Base-by-base conservation (phyloP, 129 eudicot species). In the Arctium minus region DNA sequence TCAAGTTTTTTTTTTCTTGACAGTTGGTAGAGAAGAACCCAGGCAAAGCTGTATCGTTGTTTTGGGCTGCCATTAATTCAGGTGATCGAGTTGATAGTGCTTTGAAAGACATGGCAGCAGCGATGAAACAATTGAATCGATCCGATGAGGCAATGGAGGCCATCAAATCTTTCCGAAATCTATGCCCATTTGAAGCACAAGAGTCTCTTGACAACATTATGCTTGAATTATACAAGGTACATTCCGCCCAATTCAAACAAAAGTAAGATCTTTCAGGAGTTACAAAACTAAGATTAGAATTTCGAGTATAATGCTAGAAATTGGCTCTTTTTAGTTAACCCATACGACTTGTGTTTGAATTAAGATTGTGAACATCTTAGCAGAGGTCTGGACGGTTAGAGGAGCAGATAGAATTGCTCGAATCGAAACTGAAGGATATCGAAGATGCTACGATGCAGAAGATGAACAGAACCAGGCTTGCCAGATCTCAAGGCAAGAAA, bases 51-150 rank as follows among this genome's bases (percentile, higher is more conserved):
- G 84, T 92, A 60, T 87, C 97, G 29, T 65, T 95, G 84, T 95
- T 95, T 79, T 95, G 98, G 98, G 89, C 90, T n/a, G 92, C 98
- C 1, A 89, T 95, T 62, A 95, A 95, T 76, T 80, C 94, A 1
- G 97, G 98, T 64, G 98, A 95, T 88, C 84, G 96, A 50, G 96
- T 94, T 37, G 98, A 92, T 32, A 94, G 98, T 84, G 92, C 98
- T 42, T 75, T 95, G 44, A 95, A 95, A 87, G 98, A 95, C 83
- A 95, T 95, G 98, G 97, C 98, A 48, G 85, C 81, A 4, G 92
- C 86, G 30, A 95, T 95, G 98, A 92, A 95, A 80, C 97, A 95
- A 36, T 67, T 95, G 75, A 81, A 89, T 72, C 91, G 97, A 17
- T 80, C 98, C 1, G 96, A 95, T 1, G 98, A 95, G 81, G 98